Evolutionary conservation across 2,329 filamentous ascomycete genomes (phyloP), one percentile per base, ranked within the genome.

Genomic region (Remersonia thermophila): DNA sequence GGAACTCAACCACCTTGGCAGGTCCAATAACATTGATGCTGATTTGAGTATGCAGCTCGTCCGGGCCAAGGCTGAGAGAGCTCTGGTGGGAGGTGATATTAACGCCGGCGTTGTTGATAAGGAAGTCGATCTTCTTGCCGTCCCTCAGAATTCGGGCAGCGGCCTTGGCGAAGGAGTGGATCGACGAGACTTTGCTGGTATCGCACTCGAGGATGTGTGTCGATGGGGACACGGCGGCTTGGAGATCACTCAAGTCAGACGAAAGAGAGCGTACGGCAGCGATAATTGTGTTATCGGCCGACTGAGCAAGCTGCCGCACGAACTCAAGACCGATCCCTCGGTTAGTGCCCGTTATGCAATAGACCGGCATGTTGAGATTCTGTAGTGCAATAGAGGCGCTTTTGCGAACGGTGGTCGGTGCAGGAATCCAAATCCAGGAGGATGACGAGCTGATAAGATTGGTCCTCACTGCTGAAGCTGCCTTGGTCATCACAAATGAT

Each of bases 11-110:
- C 6, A 59, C 55, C 38, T 63, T 63, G 1, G 64, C 63, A 0
- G 65, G 65, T 0, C 65, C 66, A 13, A 67, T 37, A 3, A 68
- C 63, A 37, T 69, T 69, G 43, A 58, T 50, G 17, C 54, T 49
- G 33, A 69, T 59, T 33, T 65, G 59, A n/a, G 55, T 46, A 2
- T 53, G 28, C 18, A 68, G 44, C 2, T 53, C 55, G 1, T 52
- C 50, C 0, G 57, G 45, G 8, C 55, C 55, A 2, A 68, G 54
- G 1, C 51, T 55, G 13, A 67, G 46, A 15, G 55, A 56, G 12
- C 51, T 61, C 34, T 66, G 55, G 7, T 47, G 36, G 0, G 53
- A 47, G 1, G 52, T 48, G 15, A 51, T 46, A 38, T 66, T 62
- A 42, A 66, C 58, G 31, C 45, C 55, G 4, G 54, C 54, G 37